Percentiles rank a stretch among this genome's conserved stretches.
These are phyloP conservation scores for Blepharisma stoltei DNA, from an alignment of 73 alveolate species.

Conservation along the genomic window DNA sequence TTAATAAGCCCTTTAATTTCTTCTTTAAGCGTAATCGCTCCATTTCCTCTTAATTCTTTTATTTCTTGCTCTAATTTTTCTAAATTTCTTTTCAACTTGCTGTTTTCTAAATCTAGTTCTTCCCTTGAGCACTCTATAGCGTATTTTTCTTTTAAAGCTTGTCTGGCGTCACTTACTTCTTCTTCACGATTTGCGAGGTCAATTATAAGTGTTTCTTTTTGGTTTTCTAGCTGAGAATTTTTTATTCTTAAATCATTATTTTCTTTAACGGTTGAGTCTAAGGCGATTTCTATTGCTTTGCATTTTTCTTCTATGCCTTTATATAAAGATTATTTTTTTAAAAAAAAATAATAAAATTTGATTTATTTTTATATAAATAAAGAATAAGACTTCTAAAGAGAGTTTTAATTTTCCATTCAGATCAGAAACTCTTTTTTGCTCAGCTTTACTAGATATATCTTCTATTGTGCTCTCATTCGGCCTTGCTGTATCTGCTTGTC, in stretches of 20 bases:
- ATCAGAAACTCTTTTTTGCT: not conserved
- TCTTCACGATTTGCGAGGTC: slow-evolving; percentile 24
- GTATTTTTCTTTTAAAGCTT: slow-evolving; percentile 2
- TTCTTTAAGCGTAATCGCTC: not conserved
- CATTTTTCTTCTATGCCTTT: slow-evolving; percentile 24
- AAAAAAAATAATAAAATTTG: too few species aligned
- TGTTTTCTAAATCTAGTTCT: not conserved
- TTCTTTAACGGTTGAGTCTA: slow-evolving; percentile 18
- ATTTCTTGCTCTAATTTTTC: slow-evolving; percentile 11
- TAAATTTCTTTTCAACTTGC: not conserved
- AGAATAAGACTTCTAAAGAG: not conserved
- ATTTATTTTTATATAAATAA: too few species aligned
- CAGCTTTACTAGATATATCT: not conserved
- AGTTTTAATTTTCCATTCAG: not conserved
- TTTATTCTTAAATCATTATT: not conserved
- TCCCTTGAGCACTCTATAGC: slow-evolving; percentile 12
- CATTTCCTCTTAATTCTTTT: not conserved
- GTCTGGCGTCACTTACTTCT: slow-evolving; percentile 13
- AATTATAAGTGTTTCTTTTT: slow-evolving; percentile 8
- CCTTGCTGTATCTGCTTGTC: not conserved
- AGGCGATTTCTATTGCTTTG: not conserved
- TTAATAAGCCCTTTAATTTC: not conserved
- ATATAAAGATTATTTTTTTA: too few species aligned
- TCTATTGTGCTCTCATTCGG: not conserved
- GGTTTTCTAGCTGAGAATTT: not conserved